Conservation (phyloP, 23 red algal genomes). For the Gracilaria domingensis region DNA sequence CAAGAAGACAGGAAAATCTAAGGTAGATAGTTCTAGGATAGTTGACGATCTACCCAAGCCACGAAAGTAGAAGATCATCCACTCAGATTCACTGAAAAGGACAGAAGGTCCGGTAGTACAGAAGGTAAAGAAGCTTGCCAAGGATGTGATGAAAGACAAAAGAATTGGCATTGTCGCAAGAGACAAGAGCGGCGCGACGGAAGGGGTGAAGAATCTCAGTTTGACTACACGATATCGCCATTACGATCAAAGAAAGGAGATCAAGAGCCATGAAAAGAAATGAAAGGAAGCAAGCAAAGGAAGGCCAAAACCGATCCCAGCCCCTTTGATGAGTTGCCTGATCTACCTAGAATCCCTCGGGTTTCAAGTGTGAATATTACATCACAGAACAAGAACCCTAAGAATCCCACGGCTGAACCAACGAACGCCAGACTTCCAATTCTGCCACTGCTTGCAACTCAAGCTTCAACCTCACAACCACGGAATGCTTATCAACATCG, state of each 20-base stretch:
- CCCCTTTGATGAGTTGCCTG: slow-evolving; percentile 19
- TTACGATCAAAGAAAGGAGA: not conserved
- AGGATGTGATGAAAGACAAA: slow-evolving; percentile 26
- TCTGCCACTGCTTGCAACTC: not conserved
- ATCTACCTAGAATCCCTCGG: slow-evolving; percentile 27
- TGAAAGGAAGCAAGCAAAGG: not conserved
- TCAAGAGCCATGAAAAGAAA: not conserved
- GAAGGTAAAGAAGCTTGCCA: not conserved
- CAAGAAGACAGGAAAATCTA: not conserved
- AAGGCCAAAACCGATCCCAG: slow-evolving; percentile 9
- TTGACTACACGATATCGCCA: not conserved
- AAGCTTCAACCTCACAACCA: not conserved
- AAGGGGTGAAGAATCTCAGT: not conserved
- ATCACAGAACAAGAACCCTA: slow-evolving; percentile 6
- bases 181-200: not conserved
- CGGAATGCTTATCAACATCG: slow-evolving; percentile 8
- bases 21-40: not conserved
- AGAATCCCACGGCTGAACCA: not conserved
- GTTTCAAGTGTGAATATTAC: not conserved
- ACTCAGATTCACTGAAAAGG: not conserved
- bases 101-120: not conserved
- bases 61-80: not conserved
- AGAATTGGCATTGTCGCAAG: not conserved
- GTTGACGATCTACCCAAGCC: slow-evolving; percentile 17
- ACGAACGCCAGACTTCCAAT: slow-evolving; percentile 34